phyloP scores from a whole-genome alignment of 208 protist species.

The Acanthamoeba lenticulata region DNA sequence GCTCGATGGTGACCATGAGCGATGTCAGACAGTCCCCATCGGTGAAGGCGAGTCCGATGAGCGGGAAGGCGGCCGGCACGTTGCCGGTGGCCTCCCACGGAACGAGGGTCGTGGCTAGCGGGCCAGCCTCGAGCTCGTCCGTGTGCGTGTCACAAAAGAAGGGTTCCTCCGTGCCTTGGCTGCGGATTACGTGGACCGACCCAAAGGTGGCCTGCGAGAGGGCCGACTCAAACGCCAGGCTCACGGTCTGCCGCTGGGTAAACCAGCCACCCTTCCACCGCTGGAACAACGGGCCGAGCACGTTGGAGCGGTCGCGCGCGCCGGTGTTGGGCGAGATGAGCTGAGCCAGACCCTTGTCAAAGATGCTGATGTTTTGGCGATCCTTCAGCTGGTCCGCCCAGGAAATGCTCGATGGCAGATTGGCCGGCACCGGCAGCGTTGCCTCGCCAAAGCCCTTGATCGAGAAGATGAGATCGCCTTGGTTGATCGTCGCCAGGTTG shows the following conservation, averaged over 20 bases:
- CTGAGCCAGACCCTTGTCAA: constrained; percentile 16
- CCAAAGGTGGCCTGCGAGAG: neutral
- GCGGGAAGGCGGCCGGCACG: constrained; percentile 4
- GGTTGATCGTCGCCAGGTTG: neutral
- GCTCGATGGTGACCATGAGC: neutral
- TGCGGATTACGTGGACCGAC: constrained; percentile 1
- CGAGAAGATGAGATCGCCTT: neutral
- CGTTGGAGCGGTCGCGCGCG: neutral
- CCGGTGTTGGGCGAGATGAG: constrained; percentile 56
- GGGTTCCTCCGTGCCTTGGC: neutral
- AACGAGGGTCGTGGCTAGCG: too few species aligned
- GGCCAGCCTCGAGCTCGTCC: constrained; percentile 40
- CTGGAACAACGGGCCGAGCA: constrained; percentile 55
- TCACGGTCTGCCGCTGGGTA: constrained; percentile 49
- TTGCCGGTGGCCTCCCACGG: constrained; percentile 23
- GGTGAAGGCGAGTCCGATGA: neutral
- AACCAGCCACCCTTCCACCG: constrained; percentile 65
- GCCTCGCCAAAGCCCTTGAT: constrained; percentile 16
- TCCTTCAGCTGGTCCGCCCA: neutral
- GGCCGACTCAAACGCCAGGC: neutral
- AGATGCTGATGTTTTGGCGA: neutral
- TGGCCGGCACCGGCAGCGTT: neutral
- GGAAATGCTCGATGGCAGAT: neutral
- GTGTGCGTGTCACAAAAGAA: constrained; percentile 50
- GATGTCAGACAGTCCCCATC: constrained; percentile 7